Evolutionary conservation across 305 asterid species (phyloP), one percentile per base, ranked within the genome.

Genomic region (Nicotiana rustica): DNA sequence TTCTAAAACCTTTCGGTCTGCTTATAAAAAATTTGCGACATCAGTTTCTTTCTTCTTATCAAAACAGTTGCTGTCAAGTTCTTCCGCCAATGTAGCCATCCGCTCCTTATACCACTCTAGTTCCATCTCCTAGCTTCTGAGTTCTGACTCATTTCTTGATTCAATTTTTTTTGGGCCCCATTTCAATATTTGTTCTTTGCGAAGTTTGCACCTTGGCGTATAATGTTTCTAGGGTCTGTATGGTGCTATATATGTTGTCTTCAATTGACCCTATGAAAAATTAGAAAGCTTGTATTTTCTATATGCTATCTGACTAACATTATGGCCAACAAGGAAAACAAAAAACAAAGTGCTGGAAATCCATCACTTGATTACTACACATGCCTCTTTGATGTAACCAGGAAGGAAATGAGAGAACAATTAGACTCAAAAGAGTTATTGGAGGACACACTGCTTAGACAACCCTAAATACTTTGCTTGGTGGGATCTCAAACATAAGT

Each of bases 371-470:
- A 52, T 47, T 31, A 33, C 33, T 33, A 31, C 21, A 25, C 78
- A 21, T 19, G 62, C 62, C 62, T 73, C 62, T 73, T 73, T 49
- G 38, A 73, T 21, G 79, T 73, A 73, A 73, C 62, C 41, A 73
- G 64, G 79, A 71, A 73, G 38, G 38, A 73, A 73, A 73, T 49
- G 79, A 73, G 62, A 49, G 79, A 71, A 71, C 62, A 73, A 47
- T 73, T 73, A 49, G 60, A 71, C 12, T 19, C 19, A 25, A 73
- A 21, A 17, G 44, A 75, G 79, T 75, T 18, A 14, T 64, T 75
- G 15, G 29, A 49, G 66, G 31, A 17, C 80, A 75, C 41, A 29
- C 17, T 25, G 29, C 10, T 49, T 75, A 73, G 21, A 21, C 9
- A 73, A 52, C 64, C 47, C n/a, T 13, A 75, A 15, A 52, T 52